Conservation (phyloP, 1,139 yeast genomes). For the Protomyces arabidopsidicola region DNA sequence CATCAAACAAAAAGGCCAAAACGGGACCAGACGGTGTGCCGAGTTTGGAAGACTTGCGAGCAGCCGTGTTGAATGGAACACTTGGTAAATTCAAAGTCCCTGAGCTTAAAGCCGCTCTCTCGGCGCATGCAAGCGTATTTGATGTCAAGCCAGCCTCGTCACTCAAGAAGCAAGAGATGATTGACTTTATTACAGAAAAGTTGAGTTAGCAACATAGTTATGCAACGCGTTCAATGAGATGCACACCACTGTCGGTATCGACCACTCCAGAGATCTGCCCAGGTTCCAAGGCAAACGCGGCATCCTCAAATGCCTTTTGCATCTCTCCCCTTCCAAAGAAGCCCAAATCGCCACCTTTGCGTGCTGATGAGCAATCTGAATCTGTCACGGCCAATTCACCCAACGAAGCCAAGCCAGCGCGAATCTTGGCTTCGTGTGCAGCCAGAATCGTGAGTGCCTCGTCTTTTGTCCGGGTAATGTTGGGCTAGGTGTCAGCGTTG, state of each 20-base stretch:
- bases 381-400: slow-evolving; percentile 73
- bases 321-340: slow-evolving; percentile 81
- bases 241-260: slow-evolving; percentile 89
- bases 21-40: background rate
- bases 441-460: slow-evolving; percentile 69
- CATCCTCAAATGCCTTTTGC: slow-evolving; percentile 92
- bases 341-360: slow-evolving; percentile 89
- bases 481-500: slow-evolving; percentile 39
- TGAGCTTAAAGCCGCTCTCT: slow-evolving; percentile 8
- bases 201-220: slow-evolving; percentile 36
- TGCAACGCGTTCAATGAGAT: slow-evolving; percentile 78
- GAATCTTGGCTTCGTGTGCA: slow-evolving; percentile 56
- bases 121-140: slow-evolving; percentile 1
- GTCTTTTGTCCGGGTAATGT: slow-evolving; percentile 71
- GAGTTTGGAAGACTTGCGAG: slow-evolving; percentile 6
- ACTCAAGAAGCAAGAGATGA: slow-evolving; percentile 8
- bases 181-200: slow-evolving; percentile 3
- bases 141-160: slow-evolving; percentile 2
- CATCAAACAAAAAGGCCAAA: slow-evolving; percentile 5
- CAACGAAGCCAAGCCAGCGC: slow-evolving; percentile 58
- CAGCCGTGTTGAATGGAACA: background rate
- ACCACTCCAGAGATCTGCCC: slow-evolving; percentile 81
- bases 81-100: slow-evolving; percentile 12
- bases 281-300: slow-evolving; percentile 71
- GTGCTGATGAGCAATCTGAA: slow-evolving; percentile 83